phyloP scores from a whole-genome alignment of 208 protist genomes.

The Crithidia expoeki region DNA sequence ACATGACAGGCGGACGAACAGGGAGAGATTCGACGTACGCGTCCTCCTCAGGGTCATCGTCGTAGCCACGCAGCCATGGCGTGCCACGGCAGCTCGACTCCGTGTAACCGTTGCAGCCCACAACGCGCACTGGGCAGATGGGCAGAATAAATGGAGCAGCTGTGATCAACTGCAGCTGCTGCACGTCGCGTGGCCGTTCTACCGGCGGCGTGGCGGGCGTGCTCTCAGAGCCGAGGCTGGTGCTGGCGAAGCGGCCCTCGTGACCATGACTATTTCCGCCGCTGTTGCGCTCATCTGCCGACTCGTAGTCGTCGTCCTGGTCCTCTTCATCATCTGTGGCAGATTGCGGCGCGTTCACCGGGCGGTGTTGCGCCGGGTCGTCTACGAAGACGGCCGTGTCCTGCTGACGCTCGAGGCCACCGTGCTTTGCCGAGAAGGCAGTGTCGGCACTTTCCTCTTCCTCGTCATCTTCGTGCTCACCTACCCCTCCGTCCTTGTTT shows the following conservation, averaged over 20 bases:
- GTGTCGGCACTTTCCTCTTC: constrained; percentile 11
- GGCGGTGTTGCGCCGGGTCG: neutral
- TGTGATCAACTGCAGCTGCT: constrained; percentile 31
- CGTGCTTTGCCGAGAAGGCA: constrained; percentile 7
- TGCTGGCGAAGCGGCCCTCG: constrained; percentile 1
- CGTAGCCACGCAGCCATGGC: constrained; percentile 55
- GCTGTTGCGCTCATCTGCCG: neutral
- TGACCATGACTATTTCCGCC: neutral
- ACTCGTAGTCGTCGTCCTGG: constrained; percentile 3
- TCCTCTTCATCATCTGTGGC: neutral
- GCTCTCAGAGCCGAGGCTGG: constrained; percentile 12
- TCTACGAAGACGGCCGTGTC: constrained; percentile 7
- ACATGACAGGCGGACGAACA: constrained; percentile 52
- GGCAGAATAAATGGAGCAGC: constrained; percentile 44
- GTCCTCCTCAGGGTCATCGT: constrained; percentile 58
- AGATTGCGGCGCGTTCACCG: neutral
- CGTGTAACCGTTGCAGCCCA: constrained; percentile 46
- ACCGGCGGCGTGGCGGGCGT: constrained; percentile 5
- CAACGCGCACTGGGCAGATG: constrained; percentile 54
- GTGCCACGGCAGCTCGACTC: constrained; percentile 54
- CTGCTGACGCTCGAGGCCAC: constrained; percentile 8
- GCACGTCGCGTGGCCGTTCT: constrained; percentile 23
- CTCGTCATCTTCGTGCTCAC: neutral
- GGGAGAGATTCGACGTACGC: constrained; percentile 51
- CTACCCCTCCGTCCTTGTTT: neutral